A percentile compares a stretch with the other conserved stretches of the same genome.
Conservation (phyloP, 371 early-diverging fungal species). For the Actinomortierella wolfii region DNA sequence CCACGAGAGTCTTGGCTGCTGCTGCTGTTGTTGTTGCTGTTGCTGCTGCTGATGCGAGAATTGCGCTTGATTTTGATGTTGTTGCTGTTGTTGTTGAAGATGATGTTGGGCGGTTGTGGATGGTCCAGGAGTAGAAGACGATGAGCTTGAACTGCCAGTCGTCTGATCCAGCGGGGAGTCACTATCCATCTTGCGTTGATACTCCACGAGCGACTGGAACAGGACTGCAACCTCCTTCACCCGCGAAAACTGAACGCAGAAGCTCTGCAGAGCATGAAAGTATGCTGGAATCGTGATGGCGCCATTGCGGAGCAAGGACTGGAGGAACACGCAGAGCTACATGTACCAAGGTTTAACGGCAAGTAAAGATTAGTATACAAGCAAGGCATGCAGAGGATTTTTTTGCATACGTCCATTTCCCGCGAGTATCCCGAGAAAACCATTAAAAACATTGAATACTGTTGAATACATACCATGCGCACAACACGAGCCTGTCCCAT, state of each 20-base stretch:
- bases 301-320: slow-evolving; percentile 61
- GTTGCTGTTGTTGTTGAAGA: neutral
- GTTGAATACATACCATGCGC: slow-evolving; percentile 60
- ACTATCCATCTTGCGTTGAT: slow-evolving; percentile 32
- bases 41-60: neutral
- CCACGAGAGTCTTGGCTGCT: slow-evolving; percentile 20
- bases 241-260: slow-evolving; percentile 65
- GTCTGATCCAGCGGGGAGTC: slow-evolving; percentile 11
- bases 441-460: neutral
- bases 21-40: slow-evolving; percentile 4
- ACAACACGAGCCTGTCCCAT: slow-evolving; percentile 66
- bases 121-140: no score
- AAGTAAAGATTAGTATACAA: slow-evolving; percentile 7
- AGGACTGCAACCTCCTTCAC: slow-evolving; percentile 57
- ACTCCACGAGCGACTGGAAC: slow-evolving; percentile 49
- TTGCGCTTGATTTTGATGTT: neutral
- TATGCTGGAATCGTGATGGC: slow-evolving; percentile 63
- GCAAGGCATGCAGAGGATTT: no score
- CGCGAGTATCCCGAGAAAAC: no score
- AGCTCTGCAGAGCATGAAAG: slow-evolving; percentile 69
- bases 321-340: slow-evolving; percentile 73
- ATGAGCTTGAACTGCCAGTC: no score
- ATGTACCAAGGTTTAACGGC: slow-evolving; percentile 16
- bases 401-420: no score
- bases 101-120: neutral